Conservation (phyloP, 192 early-diverging fungal species). For the Martensiomyces pterosporus region DNA sequence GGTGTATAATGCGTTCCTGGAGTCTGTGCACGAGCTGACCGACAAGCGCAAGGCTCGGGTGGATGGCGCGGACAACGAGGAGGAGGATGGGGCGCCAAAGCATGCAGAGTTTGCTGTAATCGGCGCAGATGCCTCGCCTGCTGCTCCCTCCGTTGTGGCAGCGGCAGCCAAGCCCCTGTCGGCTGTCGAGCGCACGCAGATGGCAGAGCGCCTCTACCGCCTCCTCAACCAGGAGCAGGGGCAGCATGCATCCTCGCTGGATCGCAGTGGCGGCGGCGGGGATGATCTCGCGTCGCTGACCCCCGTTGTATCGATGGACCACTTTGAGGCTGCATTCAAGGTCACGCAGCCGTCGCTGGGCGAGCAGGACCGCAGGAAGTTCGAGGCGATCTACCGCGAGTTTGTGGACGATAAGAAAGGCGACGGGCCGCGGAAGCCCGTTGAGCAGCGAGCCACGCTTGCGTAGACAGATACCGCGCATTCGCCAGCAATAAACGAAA, state of each 20-base stretch:
- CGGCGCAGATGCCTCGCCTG: too few relatives aligned
- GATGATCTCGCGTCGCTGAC: neutral
- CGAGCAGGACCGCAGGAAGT: constrained; percentile 15
- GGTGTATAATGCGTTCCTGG: constrained; percentile 87
- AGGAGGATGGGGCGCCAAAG: neutral
- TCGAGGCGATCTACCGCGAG: constrained; percentile 38
- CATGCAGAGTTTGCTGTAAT: constrained; percentile 15
- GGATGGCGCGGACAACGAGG: neutral
- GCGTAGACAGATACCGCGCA: constrained; percentile 16
- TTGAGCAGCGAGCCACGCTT: constrained; percentile 46
- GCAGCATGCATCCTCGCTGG: too few relatives aligned
- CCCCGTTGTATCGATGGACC: constrained; percentile 22
- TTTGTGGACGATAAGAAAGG: constrained; percentile 50
- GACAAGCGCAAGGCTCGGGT: constrained; percentile 34
- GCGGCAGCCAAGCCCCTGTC: neutral
- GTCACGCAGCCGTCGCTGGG: constrained; percentile 32
- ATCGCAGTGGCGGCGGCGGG: neutral
- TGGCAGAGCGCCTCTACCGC: constrained; percentile 17
- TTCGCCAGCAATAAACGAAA: neutral
- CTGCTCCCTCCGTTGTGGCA: too few relatives aligned
- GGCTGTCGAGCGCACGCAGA: constrained; percentile 12
- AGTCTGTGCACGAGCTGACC: constrained; percentile 75
- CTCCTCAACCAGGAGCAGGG: constrained; percentile 3
- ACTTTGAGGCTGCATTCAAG: constrained; percentile 23
- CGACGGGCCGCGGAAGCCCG: constrained; percentile 9